Base-by-base conservation (phyloP, 2,329 filamentous ascomycete species). In the Gnomoniopsis smithogilvyi region DNA sequence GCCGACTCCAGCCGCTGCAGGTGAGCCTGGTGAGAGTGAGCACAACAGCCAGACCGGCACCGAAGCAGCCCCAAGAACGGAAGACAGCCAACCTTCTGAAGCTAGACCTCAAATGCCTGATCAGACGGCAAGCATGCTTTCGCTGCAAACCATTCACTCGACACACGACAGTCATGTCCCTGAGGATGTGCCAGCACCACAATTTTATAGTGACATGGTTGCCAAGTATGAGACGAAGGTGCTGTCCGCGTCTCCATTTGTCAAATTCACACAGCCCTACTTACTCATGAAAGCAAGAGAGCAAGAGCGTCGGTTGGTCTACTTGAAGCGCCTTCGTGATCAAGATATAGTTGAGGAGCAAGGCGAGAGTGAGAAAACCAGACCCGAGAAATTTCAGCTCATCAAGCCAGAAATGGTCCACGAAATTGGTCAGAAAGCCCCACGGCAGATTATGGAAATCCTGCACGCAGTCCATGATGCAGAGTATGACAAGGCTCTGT, bases 401-500 rank as follows among this genome's bases (percentile, higher is more conserved):
- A 96, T 99, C 63, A 91, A 90, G 62, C 94, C 95, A 1, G 91
- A 96, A 66, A 98, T 98, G 93, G 90, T 99, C 0, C 91, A 96
- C 66, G 84, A 89, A 59, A 87, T 92, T 49, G 86, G 91, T 1
- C 88, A 91, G 55, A 88, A 88, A 66, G 90, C 91, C 3, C 91
- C 93, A 0, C 86, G 86, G 48, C 92, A 96, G 69, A 91, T 97
- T 34, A 92, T 93, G 76, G 94, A 98, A 67, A 92, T 98, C 51
- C 77, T 99, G 7, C 92, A 95, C 70, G 95, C 95, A 22, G 93
- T 97, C 14, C 93, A 98, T 72, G 92, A 97, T 70, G 93, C 93
- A 2, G 95, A 99, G 72, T 97, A 98, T 67, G 93, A 99, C 71
- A 96, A 95, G 73, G 93, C 94, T 1, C 76, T 96, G 36, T 91